Base-by-base conservation (phyloP, 1,284 basidiomycete genomes). In the Mycena sp. region DNA sequence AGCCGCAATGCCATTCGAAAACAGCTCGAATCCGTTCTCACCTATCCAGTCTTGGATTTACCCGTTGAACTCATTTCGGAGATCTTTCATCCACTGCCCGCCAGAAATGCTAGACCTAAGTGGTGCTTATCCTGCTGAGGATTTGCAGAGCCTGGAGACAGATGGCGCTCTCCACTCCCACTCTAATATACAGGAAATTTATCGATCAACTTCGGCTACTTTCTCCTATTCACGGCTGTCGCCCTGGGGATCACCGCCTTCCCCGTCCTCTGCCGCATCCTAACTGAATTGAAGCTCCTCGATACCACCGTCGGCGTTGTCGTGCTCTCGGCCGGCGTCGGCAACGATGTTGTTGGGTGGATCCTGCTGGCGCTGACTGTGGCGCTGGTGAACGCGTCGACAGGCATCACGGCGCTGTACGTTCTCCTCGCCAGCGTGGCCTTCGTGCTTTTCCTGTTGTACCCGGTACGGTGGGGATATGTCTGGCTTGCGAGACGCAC, bases 191-290 rank as follows among this genome's bases (percentile, higher is more conserved):
- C 79, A 79, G 87, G 63, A 77, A 87, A 30, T 96, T 94, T 74
- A 87, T 94, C 72, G 82, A 90, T 94, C 61, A 85, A 89, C 46
- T 80, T 93, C 74, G 92, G 94, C 11, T 88, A 96, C 74, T 98
- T 98, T 76, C 80, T 97, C 70, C 89, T 98, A 40, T 98, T 98
- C 79, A 89, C 91, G 37, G 94, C 94, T 46, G 93, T 96, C 40
- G 91, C 94, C 11, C 88, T 94, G 77, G 90, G 92, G 4, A 97
- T 97, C 77, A 97, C 95, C 0, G 94, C 94, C 0, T 96, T 96
- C 79, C 92, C 90, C 0, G 95, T 98, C n/a, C 85, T 98, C 1
- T 97, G 95, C 73, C 92, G 96, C 67, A 94, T 94, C 70, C 80
- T 94, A 23, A 90, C 90, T 0, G 88, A 87, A 69, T 79, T 89